phyloP scores from a whole-genome alignment of 2,329 filamentous ascomycete genomes.

The Fragosphaeria purpurea region DNA sequence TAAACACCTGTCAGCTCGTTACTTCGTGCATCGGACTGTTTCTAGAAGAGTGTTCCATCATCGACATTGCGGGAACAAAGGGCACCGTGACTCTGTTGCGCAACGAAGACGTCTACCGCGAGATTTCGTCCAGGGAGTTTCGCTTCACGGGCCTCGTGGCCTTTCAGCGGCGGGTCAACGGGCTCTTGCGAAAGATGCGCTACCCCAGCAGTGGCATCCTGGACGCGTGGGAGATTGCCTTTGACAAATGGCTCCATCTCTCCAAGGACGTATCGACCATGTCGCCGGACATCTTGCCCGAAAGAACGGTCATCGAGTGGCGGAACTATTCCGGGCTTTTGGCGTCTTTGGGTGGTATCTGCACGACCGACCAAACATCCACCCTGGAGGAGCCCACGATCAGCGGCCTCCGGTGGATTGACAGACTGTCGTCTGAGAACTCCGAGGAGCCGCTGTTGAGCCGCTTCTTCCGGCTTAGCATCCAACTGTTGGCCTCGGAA shows the following conservation, averaged over 20 bases:
- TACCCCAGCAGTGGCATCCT: slow-evolving; percentile 57
- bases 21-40: slow-evolving; percentile 52
- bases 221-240: slow-evolving; percentile 56
- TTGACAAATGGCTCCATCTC: slow-evolving; percentile 54
- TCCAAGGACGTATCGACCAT: slow-evolving; percentile 53
- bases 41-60: slow-evolving; percentile 49
- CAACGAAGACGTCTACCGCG: slow-evolving; percentile 50
- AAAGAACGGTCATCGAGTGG: slow-evolving; percentile 52
- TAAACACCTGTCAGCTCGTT: slow-evolving; percentile 55
- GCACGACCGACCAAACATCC: slow-evolving; percentile 48
- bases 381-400: slow-evolving; percentile 48
- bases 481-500: slow-evolving; percentile 54
- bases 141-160: slow-evolving; percentile 59
- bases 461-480: slow-evolving; percentile 51
- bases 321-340: slow-evolving; percentile 60
- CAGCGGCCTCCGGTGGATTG: slow-evolving; percentile 54
- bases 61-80: slow-evolving; percentile 42
- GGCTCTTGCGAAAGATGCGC: slow-evolving; percentile 48
- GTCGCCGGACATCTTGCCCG: slow-evolving; percentile 40
- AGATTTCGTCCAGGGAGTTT: slow-evolving; percentile 54
- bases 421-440: slow-evolving; percentile 47
- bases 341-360: slow-evolving; percentile 56
- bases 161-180: slow-evolving; percentile 56
- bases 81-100: slow-evolving; percentile 43
- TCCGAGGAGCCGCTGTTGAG: slow-evolving; percentile 51